Evolutionary conservation across 2,329 filamentous ascomycete genomes (phyloP).

Genomic region (Calonectria ilicicola): DNA sequence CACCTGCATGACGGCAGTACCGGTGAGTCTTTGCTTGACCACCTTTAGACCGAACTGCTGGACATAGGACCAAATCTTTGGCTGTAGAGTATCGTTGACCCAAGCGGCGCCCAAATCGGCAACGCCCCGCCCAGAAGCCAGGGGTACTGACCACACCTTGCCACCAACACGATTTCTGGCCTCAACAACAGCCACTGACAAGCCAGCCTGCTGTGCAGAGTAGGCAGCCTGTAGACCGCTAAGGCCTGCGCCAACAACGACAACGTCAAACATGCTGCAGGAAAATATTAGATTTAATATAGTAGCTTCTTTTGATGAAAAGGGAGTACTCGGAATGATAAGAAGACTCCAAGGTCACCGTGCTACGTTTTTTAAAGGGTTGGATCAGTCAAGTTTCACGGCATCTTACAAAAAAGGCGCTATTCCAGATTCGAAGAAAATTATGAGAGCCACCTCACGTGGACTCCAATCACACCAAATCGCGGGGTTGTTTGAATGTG

Average conservation of each 20-base stretch:
- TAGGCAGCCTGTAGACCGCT: conserved; percentile 52
- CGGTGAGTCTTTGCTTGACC: conserved; percentile 59
- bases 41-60: conserved; percentile 55
- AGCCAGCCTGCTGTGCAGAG: conserved; percentile 48
- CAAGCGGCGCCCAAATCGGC: conserved; percentile 69
- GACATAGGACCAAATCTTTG: conserved; percentile 55
- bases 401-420: not conserved
- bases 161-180: conserved; percentile 63
- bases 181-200: conserved; percentile 60
- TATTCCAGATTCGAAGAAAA: not conserved
- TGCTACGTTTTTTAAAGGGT: not conserved
- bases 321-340: not conserved
- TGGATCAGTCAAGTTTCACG: not conserved
- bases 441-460: conserved; percentile 2
- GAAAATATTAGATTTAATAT: not conserved
- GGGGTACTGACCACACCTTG: conserved; percentile 58
- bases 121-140: conserved; percentile 47
- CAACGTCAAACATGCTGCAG: conserved; percentile 39
- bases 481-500: not conserved
- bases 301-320: not conserved
- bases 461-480: not conserved
- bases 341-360: not conserved
- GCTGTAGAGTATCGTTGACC: conserved; percentile 69
- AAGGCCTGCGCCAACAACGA: conserved; percentile 61
- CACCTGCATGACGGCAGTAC: conserved; percentile 56